These are phyloP conservation scores for Peribolospora kevripleyi DNA, from an alignment of 768 basidiomycete genomes.

Conservation along the genomic window DNA sequence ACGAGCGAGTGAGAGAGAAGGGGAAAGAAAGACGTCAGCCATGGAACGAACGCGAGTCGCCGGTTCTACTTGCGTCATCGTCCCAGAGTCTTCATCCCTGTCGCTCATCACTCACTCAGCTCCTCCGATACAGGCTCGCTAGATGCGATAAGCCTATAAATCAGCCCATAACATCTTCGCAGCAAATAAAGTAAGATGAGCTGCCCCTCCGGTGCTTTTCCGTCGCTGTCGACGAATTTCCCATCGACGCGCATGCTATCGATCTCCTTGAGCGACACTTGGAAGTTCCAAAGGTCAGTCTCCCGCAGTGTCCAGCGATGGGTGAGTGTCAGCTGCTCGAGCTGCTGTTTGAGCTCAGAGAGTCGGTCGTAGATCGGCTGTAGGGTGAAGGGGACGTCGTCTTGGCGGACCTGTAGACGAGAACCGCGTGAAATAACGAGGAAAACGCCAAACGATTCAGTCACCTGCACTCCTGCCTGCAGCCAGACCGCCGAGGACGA, in stretches of 20 bases:
- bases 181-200: constrained; percentile 82
- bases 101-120: constrained; percentile 32
- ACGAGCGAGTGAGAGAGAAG: neutral
- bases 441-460: too few relatives aligned
- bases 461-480: too few relatives aligned
- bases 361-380: constrained; percentile 87
- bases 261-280: constrained; percentile 75
- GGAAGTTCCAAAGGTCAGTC: constrained; percentile 80
- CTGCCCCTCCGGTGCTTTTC: constrained; percentile 77
- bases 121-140: constrained; percentile 96
- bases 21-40: neutral
- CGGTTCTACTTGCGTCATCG: neutral
- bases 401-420: constrained; percentile 14
- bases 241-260: constrained; percentile 94
- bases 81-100: too few relatives aligned
- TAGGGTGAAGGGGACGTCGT: constrained; percentile 58
- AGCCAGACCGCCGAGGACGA: too few relatives aligned
- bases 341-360: constrained; percentile 54
- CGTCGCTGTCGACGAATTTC: constrained; percentile 85
- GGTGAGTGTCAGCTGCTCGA: constrained; percentile 40
- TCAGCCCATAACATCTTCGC: constrained; percentile 82
- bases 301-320: neutral
- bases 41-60: constrained; percentile 3
- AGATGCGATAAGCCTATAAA: constrained; percentile 75
- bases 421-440: too few relatives aligned